These are phyloP conservation scores for Citrus hindsii DNA, from an alignment of 345 rosid species.

Conservation along the genomic window DNA sequence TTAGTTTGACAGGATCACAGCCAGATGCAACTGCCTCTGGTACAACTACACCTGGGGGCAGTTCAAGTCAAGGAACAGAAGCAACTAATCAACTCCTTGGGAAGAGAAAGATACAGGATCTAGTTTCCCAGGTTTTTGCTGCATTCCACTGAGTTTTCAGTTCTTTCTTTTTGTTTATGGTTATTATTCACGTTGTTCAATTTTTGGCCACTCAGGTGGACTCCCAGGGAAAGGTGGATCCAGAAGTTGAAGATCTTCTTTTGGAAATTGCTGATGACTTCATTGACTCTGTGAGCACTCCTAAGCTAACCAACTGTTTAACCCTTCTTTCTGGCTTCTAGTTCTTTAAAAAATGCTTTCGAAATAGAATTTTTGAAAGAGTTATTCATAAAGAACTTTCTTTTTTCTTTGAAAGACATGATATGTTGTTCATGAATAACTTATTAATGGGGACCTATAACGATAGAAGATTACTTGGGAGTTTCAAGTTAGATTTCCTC, in stretches of 20 bases:
- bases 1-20: slow-evolving; percentile 94
- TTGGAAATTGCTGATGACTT: slow-evolving; percentile 94
- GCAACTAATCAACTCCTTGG: slow-evolving; percentile 97
- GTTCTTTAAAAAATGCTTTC: not conserved
- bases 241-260: slow-evolving; percentile 91
- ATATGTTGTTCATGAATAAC: not conserved
- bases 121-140: slow-evolving; percentile 82
- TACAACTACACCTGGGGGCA: slow-evolving; percentile 91
- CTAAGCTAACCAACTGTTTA: not conserved
- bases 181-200: slow-evolving; percentile 3
- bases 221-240: slow-evolving; percentile 67
- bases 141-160: slow-evolving; percentile 1
- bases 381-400: not conserved
- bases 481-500: not conserved
- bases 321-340: not conserved
- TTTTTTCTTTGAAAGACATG: not conserved
- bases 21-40: slow-evolving; percentile 98
- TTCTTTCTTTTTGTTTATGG: not conserved
- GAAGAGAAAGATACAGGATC: slow-evolving; percentile 96
- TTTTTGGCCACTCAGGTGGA: slow-evolving; percentile 60
- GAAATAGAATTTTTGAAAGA: not conserved
- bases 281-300: slow-evolving; percentile 79
- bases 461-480: not conserved
- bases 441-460: not conserved
- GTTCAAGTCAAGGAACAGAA: slow-evolving; percentile 99